These are phyloP conservation scores for Thuja plicata DNA, from an alignment of 83 land plant species.

Conservation along the genomic window DNA sequence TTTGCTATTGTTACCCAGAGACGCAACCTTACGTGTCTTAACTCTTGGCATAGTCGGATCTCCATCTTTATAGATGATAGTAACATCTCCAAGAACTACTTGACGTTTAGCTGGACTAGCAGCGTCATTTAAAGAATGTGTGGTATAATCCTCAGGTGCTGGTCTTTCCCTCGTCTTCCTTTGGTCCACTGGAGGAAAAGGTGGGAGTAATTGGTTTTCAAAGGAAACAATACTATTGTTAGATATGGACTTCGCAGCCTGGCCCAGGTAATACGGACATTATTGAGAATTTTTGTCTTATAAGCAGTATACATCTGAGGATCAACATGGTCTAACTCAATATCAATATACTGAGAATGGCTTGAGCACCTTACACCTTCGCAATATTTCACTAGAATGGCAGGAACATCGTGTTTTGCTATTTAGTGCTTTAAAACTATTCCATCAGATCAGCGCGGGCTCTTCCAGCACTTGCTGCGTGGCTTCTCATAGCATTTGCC, in stretches of 20 bases:
- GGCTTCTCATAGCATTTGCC: no score
- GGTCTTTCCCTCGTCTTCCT: neutral
- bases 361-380: neutral
- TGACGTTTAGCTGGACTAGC: neutral
- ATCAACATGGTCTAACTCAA: neutral
- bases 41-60: neutral
- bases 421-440: no score
- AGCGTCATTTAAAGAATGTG: neutral
- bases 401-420: neutral
- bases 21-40: neutral
- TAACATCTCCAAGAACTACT: conserved; percentile 1
- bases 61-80: neutral
- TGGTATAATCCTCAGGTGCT: neutral
- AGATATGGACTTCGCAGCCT: neutral
- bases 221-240: neutral
- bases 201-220: neutral
- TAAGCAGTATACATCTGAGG: conserved; percentile 10
- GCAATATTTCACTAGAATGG: neutral
- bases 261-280: neutral
- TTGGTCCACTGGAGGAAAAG: neutral
- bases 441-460: no score
- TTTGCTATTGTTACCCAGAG: neutral
- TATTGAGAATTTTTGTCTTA: neutral
- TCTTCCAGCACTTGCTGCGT: no score
- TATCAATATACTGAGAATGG: neutral